A percentile compares a stretch with the other conserved stretches of the same genome.
phyloP scores from a whole-genome alignment of 768 basidiomycete genomes.

The Mycena rebaudengoi region DNA sequence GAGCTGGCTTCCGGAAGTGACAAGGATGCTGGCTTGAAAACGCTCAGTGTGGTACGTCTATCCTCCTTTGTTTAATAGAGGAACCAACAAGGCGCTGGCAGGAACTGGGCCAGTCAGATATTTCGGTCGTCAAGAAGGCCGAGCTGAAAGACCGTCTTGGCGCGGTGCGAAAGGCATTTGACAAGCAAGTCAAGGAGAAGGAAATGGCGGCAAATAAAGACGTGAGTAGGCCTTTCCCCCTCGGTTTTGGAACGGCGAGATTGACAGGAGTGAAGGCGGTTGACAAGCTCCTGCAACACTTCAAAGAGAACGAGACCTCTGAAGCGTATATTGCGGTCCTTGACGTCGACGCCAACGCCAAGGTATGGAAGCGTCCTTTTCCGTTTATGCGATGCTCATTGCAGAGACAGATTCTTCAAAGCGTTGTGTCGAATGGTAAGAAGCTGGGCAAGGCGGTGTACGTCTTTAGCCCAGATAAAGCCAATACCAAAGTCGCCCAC shows the following conservation, averaged over 20 bases:
- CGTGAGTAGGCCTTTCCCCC: conserved; percentile 49
- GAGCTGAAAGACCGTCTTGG: conserved; percentile 79
- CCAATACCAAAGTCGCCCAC: conserved; percentile 82
- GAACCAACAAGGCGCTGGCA: conserved; percentile 39
- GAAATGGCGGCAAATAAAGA: conserved; percentile 81
- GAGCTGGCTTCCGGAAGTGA: conserved; percentile 73
- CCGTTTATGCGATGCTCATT: conserved; percentile 4
- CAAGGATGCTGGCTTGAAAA: conserved; percentile 90
- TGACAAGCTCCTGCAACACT: conserved; percentile 74
- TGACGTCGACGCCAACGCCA: conserved; percentile 85
- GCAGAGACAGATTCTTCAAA: conserved; percentile 69
- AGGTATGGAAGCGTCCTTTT: conserved; percentile 54
- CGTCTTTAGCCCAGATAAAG: conserved; percentile 81
- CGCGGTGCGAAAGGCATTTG: conserved; percentile 80
- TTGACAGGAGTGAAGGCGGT: conserved; percentile 59
- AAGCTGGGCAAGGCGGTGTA: conserved; percentile 87
- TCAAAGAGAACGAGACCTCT: conserved; percentile 78
- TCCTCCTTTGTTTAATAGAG: neutral
- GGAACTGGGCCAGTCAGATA: conserved; percentile 91
- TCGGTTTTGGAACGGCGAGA: neutral
- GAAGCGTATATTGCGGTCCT: conserved; percentile 75
- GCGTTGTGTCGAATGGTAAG: conserved; percentile 78
- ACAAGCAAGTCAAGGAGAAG: conserved; percentile 85
- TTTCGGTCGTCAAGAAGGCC: conserved; percentile 85
- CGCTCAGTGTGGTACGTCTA: conserved; percentile 72